Evolutionary conservation across 345 rosid species (phyloP).

Genomic region (Cardiospermum halicacabum): DNA sequence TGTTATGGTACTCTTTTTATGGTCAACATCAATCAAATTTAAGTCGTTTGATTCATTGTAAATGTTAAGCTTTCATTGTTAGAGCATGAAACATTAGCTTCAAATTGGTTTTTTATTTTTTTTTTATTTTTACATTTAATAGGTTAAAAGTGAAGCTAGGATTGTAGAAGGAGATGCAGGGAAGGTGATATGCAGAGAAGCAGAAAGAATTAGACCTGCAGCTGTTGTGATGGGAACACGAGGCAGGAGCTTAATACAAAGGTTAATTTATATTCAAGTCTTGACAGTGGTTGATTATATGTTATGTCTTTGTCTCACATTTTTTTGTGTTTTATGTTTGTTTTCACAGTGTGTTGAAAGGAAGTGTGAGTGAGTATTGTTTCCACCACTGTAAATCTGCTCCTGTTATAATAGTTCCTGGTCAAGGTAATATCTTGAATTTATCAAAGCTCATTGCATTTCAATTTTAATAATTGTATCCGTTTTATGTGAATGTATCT

Average conservation of each 20-base stretch:
- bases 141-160: conserved; percentile 65
- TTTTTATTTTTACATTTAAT: conserved; percentile 13
- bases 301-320: not conserved
- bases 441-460: not conserved
- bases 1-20: conserved; percentile 55
- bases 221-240: conserved; percentile 90
- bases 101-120: no score
- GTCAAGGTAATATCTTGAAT: conserved; percentile 46
- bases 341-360: conserved; percentile 58
- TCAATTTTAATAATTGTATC: not conserved
- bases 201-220: conserved; percentile 73
- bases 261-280: conserved; percentile 29
- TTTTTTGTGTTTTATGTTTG: not conserved
- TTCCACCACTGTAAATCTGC: conserved; percentile 82
- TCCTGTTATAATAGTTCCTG: conserved; percentile 74
- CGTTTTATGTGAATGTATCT: not conserved
- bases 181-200: conserved; percentile 74
- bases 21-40: no score
- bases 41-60: no score
- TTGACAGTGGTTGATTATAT: not conserved
- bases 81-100: not conserved
- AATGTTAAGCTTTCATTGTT: no score
- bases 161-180: conserved; percentile 82
- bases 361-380: conserved; percentile 76
- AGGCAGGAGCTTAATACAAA: conserved; percentile 79